Evolutionary conservation across 306 rosid species (phyloP).

Genomic region (Quercus cerris): DNA sequence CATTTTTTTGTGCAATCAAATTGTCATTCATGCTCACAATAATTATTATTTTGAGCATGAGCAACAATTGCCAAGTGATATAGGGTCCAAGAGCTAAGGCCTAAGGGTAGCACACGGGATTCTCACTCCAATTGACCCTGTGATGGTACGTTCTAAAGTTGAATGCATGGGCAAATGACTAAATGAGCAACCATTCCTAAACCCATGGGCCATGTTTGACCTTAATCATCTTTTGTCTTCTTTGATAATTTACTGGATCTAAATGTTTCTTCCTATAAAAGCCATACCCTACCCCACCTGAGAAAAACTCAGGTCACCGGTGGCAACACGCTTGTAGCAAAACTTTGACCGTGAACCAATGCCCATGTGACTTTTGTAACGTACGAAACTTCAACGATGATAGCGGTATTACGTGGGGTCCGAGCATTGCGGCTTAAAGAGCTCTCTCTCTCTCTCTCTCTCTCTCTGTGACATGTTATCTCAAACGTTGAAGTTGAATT

Average conservation of each 20-base stretch:
- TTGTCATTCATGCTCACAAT: no score
- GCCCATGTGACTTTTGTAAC: slow-evolving; percentile 41
- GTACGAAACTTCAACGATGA: slow-evolving; percentile 69
- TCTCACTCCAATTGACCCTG: background rate
- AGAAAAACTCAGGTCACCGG: slow-evolving; percentile 31
- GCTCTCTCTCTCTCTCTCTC: background rate
- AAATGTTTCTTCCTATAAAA: background rate
- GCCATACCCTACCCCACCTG: background rate
- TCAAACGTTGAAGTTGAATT: slow-evolving; percentile 73
- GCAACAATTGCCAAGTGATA: no score
- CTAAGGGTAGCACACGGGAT: background rate
- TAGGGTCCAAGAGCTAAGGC: no score
- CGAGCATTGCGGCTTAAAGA: slow-evolving; percentile 56
- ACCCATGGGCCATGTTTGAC: background rate
- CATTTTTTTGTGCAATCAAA: no score
- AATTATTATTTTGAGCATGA: no score
- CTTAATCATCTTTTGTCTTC: background rate
- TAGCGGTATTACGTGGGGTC: slow-evolving; percentile 25
- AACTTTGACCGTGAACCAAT: slow-evolving; percentile 41
- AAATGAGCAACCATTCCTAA: background rate
- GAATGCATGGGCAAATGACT: background rate
- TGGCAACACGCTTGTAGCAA: slow-evolving; percentile 24
- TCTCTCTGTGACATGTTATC: slow-evolving; percentile 20
- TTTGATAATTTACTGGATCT: slow-evolving; percentile 15
- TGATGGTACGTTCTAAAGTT: background rate